Evolutionary conservation across 2,329 filamentous ascomycete genomes (phyloP).

Genomic region (Colletotrichum falcatum): DNA sequence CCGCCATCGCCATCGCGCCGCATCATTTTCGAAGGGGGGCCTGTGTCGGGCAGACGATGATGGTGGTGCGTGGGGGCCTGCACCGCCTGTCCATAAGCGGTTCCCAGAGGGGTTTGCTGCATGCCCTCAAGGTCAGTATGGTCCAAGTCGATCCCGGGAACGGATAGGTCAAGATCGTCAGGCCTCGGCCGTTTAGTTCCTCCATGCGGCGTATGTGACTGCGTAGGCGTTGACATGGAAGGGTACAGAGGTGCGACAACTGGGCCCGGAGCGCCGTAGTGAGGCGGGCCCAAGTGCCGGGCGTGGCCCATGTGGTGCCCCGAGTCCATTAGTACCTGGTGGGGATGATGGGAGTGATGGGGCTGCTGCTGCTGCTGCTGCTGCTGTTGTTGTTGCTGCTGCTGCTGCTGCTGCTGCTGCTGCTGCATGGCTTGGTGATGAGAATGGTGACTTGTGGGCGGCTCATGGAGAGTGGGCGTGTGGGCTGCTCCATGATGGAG

Average conservation of each 20-base stretch:
- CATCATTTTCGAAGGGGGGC: slow-evolving; percentile 76
- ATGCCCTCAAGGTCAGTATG: slow-evolving; percentile 67
- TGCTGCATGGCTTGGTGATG: slow-evolving; percentile 55
- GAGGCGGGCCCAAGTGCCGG: slow-evolving; percentile 63
- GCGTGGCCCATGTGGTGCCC: slow-evolving; percentile 62
- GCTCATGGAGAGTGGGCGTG: slow-evolving; percentile 60
- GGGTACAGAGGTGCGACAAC: slow-evolving; percentile 66
- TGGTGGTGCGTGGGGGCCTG: slow-evolving; percentile 79
- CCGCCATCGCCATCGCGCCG: slow-evolving; percentile 67
- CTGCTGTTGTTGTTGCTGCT: slow-evolving; percentile 49
- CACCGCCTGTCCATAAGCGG: slow-evolving; percentile 61
- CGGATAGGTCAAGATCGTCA: slow-evolving; percentile 69
- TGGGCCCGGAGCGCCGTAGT: slow-evolving; percentile 63
- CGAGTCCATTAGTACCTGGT: slow-evolving; percentile 68
- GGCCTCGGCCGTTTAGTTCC: slow-evolving; percentile 65
- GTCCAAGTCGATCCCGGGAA: slow-evolving; percentile 64
- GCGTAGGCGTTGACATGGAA: slow-evolving; percentile 57
- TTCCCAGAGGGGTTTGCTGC: slow-evolving; percentile 65
- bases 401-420: slow-evolving; percentile 45
- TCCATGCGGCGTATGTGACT: slow-evolving; percentile 47
- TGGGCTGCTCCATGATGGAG: slow-evolving; percentile 59
- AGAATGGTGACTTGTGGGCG: slow-evolving; percentile 55
- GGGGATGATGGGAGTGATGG: slow-evolving; percentile 61
- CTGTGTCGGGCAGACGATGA: slow-evolving; percentile 81
- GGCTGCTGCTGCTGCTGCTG: slow-evolving; percentile 45